Conservation (phyloP, 805 yeast species). For the Candida hispaniensis region DNA sequence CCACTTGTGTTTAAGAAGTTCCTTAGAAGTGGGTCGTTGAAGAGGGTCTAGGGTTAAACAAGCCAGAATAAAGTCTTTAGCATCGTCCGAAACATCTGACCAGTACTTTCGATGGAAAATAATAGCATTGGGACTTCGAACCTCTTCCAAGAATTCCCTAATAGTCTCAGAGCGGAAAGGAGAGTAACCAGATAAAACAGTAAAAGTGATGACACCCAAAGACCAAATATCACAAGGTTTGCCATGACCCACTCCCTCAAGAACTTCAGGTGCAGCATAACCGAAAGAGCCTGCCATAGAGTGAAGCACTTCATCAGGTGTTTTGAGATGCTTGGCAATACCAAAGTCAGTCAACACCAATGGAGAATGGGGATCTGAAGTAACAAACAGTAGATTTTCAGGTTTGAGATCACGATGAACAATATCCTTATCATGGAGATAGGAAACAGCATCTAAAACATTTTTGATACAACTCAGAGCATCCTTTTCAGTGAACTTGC, state of each 20-base stretch:
- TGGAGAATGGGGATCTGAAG: constrained; percentile 49
- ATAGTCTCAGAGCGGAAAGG: constrained; percentile 83
- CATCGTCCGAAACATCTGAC: constrained; percentile 68
- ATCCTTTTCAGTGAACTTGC: constrained; percentile 80
- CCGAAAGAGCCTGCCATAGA: constrained; percentile 89
- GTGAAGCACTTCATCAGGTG: constrained; percentile 49
- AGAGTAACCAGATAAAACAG: constrained; percentile 81
- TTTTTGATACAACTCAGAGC: constrained; percentile 70
- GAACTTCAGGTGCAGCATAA: constrained; percentile 93
- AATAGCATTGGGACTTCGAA: constrained; percentile 61
- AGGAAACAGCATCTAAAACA: constrained; percentile 64
- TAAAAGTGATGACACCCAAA: constrained; percentile 83
- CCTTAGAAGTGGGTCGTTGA: constrained; percentile 55
- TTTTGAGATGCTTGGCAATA: constrained; percentile 66
- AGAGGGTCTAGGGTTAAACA: constrained; percentile 60
- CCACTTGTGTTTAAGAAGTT: constrained; percentile 69
- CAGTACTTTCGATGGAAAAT: constrained; percentile 81
- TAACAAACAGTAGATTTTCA: constrained; percentile 72
- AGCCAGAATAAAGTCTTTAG: constrained; percentile 63
- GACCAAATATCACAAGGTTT: constrained; percentile 97
- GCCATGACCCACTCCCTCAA: constrained; percentile 76
- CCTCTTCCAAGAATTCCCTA: constrained; percentile 71
- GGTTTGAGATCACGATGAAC: constrained; percentile 95
- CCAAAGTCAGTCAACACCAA: constrained; percentile 94
- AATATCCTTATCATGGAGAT: constrained; percentile 63